A percentile compares a stretch with the other conserved stretches of the same genome.
Evolutionary conservation across 768 basidiomycete species (phyloP).

Genomic region (Cystofilobasidium macerans): DNA sequence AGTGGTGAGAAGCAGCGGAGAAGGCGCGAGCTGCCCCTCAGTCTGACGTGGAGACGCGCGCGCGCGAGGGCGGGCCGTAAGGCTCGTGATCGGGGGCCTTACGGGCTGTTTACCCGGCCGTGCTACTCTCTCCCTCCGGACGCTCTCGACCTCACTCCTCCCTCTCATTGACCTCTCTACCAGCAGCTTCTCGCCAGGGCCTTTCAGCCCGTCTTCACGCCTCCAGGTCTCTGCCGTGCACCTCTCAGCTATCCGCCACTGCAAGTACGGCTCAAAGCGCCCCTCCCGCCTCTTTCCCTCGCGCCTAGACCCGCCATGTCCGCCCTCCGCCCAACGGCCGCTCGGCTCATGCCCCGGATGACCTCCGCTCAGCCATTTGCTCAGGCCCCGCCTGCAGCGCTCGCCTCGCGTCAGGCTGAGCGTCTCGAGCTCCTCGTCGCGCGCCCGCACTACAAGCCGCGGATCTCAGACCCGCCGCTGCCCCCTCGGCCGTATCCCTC

Average conservation of each 20-base stretch:
- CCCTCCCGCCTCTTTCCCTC: not conserved
- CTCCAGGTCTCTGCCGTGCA: not conserved
- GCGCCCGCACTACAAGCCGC: not conserved
- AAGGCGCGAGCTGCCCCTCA: constrained; percentile 65
- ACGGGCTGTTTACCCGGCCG: no score
- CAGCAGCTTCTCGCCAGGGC: no score
- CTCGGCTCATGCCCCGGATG: not conserved
- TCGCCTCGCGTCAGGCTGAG: not conserved
- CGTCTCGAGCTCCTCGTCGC: not conserved
- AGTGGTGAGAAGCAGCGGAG: not conserved
- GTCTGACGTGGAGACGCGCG: constrained; percentile 81
- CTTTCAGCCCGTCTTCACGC: no score
- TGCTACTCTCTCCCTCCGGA: not conserved
- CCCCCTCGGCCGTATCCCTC: constrained; percentile 2
- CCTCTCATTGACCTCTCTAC: no score
- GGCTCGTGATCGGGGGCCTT: no score
- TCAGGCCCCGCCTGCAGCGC: not conserved
- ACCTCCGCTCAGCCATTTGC: not conserved
- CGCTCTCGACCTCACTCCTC: no score
- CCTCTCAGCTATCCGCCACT: no score
- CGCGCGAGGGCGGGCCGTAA: constrained; percentile 17
- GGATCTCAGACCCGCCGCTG: not conserved
- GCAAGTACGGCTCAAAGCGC: no score
- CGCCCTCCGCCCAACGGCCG: not conserved
- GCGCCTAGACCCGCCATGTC: not conserved